These are phyloP conservation scores for Chalciporus pseudorubinellus DNA, from an alignment of 768 basidiomycete species.

Conservation along the genomic window DNA sequence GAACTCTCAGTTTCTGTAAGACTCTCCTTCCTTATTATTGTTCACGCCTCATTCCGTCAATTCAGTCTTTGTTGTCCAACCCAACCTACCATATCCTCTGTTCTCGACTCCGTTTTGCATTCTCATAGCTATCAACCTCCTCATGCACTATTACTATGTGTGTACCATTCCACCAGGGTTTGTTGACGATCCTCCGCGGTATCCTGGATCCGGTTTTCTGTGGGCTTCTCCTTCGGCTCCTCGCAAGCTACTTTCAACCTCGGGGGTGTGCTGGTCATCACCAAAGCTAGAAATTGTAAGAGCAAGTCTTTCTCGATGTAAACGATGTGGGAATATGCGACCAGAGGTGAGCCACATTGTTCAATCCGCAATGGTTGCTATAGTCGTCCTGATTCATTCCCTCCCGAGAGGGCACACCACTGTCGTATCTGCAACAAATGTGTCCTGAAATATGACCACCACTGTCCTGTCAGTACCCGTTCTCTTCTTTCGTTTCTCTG, in stretches of 20 bases:
- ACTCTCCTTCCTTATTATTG: slow-evolving; percentile 13
- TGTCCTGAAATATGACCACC: slow-evolving; percentile 87
- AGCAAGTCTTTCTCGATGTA: slow-evolving; percentile 59
- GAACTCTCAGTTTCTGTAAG: slow-evolving; percentile 80
- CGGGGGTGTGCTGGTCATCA: slow-evolving; percentile 50
- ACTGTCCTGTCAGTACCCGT: slow-evolving; percentile 71
- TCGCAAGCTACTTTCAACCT: slow-evolving; percentile 20
- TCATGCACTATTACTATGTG: slow-evolving; percentile 82
- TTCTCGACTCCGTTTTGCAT: slow-evolving; percentile 65
- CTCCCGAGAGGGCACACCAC: slow-evolving; percentile 80
- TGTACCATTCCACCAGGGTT: slow-evolving; percentile 81
- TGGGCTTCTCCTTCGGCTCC: slow-evolving; percentile 50
- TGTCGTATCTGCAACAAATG: slow-evolving; percentile 90
- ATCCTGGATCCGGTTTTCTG: slow-evolving; percentile 40
- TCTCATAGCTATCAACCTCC: slow-evolving; percentile 75
- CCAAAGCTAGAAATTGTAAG: slow-evolving; percentile 47
- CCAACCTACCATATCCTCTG: slow-evolving; percentile 56
- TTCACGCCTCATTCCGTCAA: slow-evolving; percentile 1
- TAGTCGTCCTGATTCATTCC: slow-evolving; percentile 12
- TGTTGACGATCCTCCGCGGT: slow-evolving; percentile 53
- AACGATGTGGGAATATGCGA: slow-evolving; percentile 62
- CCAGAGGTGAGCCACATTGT: slow-evolving; percentile 64
- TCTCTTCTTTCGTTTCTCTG: slow-evolving; percentile 2
- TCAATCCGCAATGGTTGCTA: neutral
- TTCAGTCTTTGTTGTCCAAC: slow-evolving; percentile 77